These are phyloP conservation scores for Cornus florida DNA, from an alignment of 148 eudicot genomes.

Conservation along the genomic window DNA sequence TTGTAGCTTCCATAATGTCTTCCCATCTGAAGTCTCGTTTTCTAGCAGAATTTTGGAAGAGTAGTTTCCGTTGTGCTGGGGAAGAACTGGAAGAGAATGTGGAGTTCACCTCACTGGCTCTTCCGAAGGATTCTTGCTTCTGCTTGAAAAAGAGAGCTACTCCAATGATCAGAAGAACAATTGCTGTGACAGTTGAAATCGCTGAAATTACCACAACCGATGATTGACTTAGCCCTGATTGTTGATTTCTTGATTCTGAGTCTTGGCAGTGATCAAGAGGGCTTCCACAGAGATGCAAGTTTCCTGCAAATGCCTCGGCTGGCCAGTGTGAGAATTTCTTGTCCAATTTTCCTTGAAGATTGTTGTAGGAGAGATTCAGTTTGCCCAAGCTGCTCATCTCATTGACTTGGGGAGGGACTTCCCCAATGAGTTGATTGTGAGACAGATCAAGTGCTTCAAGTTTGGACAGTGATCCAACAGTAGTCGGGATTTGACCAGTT, in stretches of 20 bases:
- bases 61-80: slow-evolving; percentile 55
- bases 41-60: slow-evolving; percentile 46
- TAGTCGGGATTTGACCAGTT: slow-evolving; percentile 66
- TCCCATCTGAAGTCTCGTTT: slow-evolving; percentile 76
- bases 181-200: slow-evolving; percentile 52
- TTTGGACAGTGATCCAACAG: slow-evolving; percentile 60
- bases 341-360: slow-evolving; percentile 73
- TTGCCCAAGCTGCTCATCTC: slow-evolving; percentile 79
- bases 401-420: slow-evolving; percentile 60
- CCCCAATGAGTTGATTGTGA: slow-evolving; percentile 74
- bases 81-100: slow-evolving; percentile 63
- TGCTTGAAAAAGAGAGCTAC: slow-evolving; percentile 54
- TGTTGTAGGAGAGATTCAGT: slow-evolving; percentile 82
- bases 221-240: slow-evolving; percentile 28
- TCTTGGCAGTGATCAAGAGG: slow-evolving; percentile 57
- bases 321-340: slow-evolving; percentile 64
- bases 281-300: slow-evolving; percentile 67
- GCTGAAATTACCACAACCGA: slow-evolving; percentile 54
- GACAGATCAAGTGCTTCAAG: slow-evolving; percentile 84
- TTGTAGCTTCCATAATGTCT: slow-evolving; percentile 85
- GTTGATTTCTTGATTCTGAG: slow-evolving; percentile 18
- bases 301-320: slow-evolving; percentile 64
- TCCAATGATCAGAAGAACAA: slow-evolving; percentile 55
- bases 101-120: slow-evolving; percentile 39
- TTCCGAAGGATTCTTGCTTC: slow-evolving; percentile 40